phyloP scores from a whole-genome alignment of 345 rosid species.

The Gynandropsis gynandra region DNA sequence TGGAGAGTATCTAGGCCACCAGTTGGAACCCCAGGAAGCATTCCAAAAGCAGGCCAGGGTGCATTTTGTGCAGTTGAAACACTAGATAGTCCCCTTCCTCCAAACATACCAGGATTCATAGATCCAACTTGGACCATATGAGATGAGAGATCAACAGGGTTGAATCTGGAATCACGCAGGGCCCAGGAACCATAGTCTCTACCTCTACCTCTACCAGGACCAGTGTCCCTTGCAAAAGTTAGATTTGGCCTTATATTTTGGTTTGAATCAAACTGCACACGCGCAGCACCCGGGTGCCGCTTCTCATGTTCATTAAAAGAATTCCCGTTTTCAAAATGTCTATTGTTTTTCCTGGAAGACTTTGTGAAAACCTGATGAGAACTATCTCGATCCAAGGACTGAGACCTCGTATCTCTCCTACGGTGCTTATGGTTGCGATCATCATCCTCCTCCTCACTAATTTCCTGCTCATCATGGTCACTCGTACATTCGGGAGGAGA shows the following conservation, averaged over 20 bases:
- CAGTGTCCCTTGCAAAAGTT: conserved; percentile 51
- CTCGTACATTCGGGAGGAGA: conserved; percentile 60
- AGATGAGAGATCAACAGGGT: conserved; percentile 54
- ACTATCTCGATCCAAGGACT: conserved; percentile 61
- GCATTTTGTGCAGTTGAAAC: conserved; percentile 54
- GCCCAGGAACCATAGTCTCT: conserved; percentile 61
- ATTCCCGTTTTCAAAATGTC: conserved; percentile 58
- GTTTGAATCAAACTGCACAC: conserved; percentile 46
- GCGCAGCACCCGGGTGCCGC: conserved; percentile 47
- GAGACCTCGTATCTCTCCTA: conserved; percentile 68
- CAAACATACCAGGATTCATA: conserved; percentile 47
- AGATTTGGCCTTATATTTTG: conserved; percentile 56
- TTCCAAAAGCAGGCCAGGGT: conserved; percentile 77
- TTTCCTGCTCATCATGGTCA: conserved; percentile 87
- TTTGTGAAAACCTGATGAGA: conserved; percentile 48
- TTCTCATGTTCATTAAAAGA: conserved; percentile 52
- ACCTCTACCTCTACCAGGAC: conserved; percentile 81
- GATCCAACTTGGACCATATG: conserved; percentile 61
- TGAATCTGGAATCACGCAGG: conserved; percentile 62
- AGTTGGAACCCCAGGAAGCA: conserved; percentile 66
- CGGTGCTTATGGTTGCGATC: conserved; percentile 98
- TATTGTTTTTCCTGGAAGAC: conserved; percentile 59
- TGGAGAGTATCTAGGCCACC: conserved; percentile 73
- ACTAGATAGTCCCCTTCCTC: conserved; percentile 67
- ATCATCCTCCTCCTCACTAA: conserved; percentile 95